Evolutionary conservation across 495 filamentous ascomycete species (phyloP).

Genomic region (Cenococcum geophilum): DNA sequence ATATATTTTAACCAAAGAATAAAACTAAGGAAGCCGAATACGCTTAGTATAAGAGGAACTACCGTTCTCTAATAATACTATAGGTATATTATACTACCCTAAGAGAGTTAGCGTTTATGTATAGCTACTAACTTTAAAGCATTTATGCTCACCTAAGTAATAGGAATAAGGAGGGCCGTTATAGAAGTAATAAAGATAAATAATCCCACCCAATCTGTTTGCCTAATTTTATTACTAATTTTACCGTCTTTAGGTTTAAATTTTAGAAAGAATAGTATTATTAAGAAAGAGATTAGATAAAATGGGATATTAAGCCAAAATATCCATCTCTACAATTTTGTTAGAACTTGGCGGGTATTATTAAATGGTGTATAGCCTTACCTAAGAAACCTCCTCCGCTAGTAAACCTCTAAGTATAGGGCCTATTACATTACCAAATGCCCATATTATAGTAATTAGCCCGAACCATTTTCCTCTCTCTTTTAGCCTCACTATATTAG

Average conservation of each 20-base stretch:
- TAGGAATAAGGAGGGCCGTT: constrained; percentile 46
- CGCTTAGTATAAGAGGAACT: constrained; percentile 32
- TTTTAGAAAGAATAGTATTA: constrained; percentile 46
- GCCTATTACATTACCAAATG: constrained; percentile 57
- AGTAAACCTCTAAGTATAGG: constrained; percentile 50
- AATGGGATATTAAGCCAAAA: constrained; percentile 54
- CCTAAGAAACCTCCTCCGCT: constrained; percentile 29
- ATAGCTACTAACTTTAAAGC: no score
- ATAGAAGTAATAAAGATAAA: constrained; percentile 42
- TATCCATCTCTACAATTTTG: constrained; percentile 35
- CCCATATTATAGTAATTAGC: constrained; percentile 34
- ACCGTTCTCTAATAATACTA: constrained; percentile 46
- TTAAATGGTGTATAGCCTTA: background rate
- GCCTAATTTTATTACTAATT: constrained; percentile 21
- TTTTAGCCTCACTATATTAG: constrained; percentile 51
- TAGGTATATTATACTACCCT: constrained; percentile 44
- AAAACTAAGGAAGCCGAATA: constrained; percentile 28
- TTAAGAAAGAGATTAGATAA: constrained; percentile 40
- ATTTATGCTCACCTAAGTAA: constrained; percentile 48
- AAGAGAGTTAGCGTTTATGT: background rate
- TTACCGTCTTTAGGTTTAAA: constrained; percentile 38
- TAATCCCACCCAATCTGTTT: constrained; percentile 41
- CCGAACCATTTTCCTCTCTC: constrained; percentile 44
- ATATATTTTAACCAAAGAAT: constrained; percentile 23
- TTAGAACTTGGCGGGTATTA: background rate